A percentile compares a stretch with the other conserved stretches of the same genome.
phyloP scores from a whole-genome alignment of 768 basidiomycete genomes.

The Trametes gibbosa region DNA sequence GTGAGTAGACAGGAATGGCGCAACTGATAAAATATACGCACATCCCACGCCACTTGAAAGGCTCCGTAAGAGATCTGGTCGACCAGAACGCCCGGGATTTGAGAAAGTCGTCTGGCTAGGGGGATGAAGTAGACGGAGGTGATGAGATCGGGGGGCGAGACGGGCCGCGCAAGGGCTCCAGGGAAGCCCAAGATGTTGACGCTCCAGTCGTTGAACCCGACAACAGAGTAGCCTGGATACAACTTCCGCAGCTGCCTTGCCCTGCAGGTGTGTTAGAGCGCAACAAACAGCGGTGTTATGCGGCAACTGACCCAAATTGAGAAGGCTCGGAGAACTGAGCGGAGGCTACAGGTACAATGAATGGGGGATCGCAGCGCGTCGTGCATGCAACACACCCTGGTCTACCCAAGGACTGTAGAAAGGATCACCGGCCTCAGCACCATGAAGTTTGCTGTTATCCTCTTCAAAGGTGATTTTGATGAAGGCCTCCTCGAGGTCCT shows the following conservation, averaged over 20 bases:
- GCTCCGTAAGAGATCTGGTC: slow-evolving; percentile 53
- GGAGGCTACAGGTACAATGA: slow-evolving; percentile 39
- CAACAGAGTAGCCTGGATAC: slow-evolving; percentile 61
- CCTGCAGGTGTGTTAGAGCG: slow-evolving; percentile 15
- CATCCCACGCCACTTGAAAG: slow-evolving; percentile 59
- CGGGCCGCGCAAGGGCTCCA: slow-evolving; percentile 40
- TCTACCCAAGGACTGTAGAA: slow-evolving; percentile 55
- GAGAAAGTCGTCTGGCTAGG: slow-evolving; percentile 38
- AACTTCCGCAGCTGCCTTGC: slow-evolving; percentile 51
- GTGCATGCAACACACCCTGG: slow-evolving; percentile 36
- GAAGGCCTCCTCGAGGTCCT: slow-evolving; percentile 39
- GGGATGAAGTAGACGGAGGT: slow-evolving; percentile 49
- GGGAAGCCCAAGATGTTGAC: slow-evolving; percentile 54
- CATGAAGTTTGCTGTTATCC: slow-evolving; percentile 8
- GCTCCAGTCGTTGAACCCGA: slow-evolving; percentile 45
- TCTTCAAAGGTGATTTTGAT: slow-evolving; percentile 44
- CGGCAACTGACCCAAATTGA: slow-evolving; percentile 8
- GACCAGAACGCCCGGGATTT: slow-evolving; percentile 50
- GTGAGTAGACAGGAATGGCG: not conserved
- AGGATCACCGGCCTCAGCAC: slow-evolving; percentile 23
- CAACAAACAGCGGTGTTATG: not conserved
- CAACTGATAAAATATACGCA: slow-evolving; percentile 29
- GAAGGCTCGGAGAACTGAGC: slow-evolving; percentile 46
- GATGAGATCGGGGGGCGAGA: slow-evolving; percentile 50
- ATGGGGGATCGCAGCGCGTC: not conserved